Base-by-base conservation (phyloP, 345 rosid species). In the Lumnitzera littorea region DNA sequence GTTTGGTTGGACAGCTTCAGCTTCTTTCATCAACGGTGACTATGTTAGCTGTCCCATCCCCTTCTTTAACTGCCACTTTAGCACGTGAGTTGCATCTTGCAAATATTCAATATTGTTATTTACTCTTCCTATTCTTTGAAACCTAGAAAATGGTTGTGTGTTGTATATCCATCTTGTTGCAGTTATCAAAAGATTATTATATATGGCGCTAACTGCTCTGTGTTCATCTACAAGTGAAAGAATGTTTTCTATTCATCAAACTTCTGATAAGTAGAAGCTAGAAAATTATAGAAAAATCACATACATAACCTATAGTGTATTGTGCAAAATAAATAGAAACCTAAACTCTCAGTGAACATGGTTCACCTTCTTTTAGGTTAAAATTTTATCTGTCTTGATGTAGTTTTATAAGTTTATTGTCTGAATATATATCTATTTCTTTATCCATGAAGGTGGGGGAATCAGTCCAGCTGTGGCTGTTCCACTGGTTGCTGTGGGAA, bases 401-500 rank as follows among this genome's bases (percentile, higher is more conserved):
- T 36, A 36, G 43, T 6, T 36, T 36, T 36, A 36, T 36, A 36
- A 36, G 43, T 9, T 7, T 36, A 36, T 36, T 9, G 7, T 36
- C 43, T 51, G 29, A 46, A 31, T 43, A 31, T 50, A 48, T 29
- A 53, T 51, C 48, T 15, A 53, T 53, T 20, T 57, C 11, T 56
- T 51, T 36, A 48, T 20, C 46, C 27, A 14, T 70, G 78, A 72
- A 91, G 98, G 98, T 74, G 95, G 96, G 55, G 99, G 96, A 63
- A 88, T 81, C 75, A 72, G 66, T 79, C 95, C 99, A 66, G 95
- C 97, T 50, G 82, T 83, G 52, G 88, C 97, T 66, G 95, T 94
- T 78, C 97, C 99, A 31, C 74, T 90, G 76, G 97, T 94, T 72
- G 97, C 97, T 80, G 74, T 94, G 81, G 99, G 97, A 72, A 94